Base-by-base conservation (phyloP, 441 rosid genomes). In the Gossypium davidsonii region DNA sequence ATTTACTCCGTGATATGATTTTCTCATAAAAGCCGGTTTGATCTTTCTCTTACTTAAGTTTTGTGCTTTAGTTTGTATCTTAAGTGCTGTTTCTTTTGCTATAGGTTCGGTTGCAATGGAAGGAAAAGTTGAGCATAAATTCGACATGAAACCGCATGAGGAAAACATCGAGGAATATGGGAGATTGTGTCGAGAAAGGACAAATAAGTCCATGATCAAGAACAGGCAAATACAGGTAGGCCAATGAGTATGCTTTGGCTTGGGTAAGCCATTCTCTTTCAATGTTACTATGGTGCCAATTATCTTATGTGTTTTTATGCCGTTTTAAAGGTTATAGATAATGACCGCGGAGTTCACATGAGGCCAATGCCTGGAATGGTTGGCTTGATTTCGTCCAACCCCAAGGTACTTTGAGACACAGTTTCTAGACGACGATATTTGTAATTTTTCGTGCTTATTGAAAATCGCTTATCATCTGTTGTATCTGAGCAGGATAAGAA, bases 281-380 rank as follows among this genome's bases (percentile, higher is more conserved):
- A 44, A n/a, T 56, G n/a, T 37, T 66, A 31, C 28, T 64, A 11
- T 64, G 15, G 70, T 31, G 61, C 39, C 21, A 59, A 37, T 4
- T n/a, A 25, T 56, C 17, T 25, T 58, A 2, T 57, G 44, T 49
- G 15, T 37, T 26, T 26, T 64, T 20, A 26, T 67, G 59, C 65
- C 65, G 21, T 48, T 73, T 77, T 73, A 21, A 51, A 91, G 97
- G 93, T 93, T 67, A 89, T 91, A 67, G 88, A 89, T 79, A 89
- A 93, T 77, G 93, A 89, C 71, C 88, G 90, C 1, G 98, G 97
- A 52, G 90, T 86, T 77, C 88, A 87, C 79, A 93, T 93, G 97
- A 87, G 93, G 69, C 98, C 97, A 44, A 85, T 93, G 96, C 97
- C 98, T 79, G 98, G 97, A 73, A 84, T 85, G 91, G 69, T 82